Evolutionary conservation across 2,329 filamentous ascomycete genomes (phyloP), one percentile per base, ranked within the genome.

Genomic region (Paracamarosporium sp.): DNA sequence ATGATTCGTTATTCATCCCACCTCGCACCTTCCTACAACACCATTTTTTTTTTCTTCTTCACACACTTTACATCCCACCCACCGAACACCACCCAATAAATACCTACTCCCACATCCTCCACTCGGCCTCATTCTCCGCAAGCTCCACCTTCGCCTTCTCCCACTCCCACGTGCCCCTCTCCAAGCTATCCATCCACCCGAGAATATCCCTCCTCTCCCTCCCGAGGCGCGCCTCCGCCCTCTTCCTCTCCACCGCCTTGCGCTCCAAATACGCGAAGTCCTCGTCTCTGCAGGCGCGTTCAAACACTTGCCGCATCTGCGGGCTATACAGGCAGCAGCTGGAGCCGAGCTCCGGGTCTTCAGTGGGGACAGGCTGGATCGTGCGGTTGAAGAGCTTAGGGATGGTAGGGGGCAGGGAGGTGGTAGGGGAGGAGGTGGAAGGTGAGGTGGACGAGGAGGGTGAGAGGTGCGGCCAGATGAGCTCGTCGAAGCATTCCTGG

Each of bases 271-370:
- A 88, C 24, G 81, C 81, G 55, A 89, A 82, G 68, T 96, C 90
- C 51, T 89, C 85, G 33, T 83, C 83, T 55, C 84, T 80, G 43
- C 91, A 88, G 0, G 90, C 88, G 28, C 86, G 83, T 27, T 80
- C 77, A 71, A 96, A 96, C 1, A 91, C 82, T 0, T 84, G 82
- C 38, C 92, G 84, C 92, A 97, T 97, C 15, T 90, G 85, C 4
- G 84, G 77, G 41, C 90, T 93, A 73, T 95, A 96, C 2, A 97
- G 82, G 74, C 94, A 91, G 70, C 93, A 97, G 22, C 80, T 85
- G 20, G 62, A 80, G 62, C 75, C 80, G 22, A 61, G 62, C 56
- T 60, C 69, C 0, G 63, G 59, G 64, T 81, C 84, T 35, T 80
- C 77, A 0, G 80, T 72, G 2, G 84, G 81, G 5, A 90, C 76